phyloP scores from a whole-genome alignment of 1,139 yeast genomes.

The Suhomyces ambrosiae region DNA sequence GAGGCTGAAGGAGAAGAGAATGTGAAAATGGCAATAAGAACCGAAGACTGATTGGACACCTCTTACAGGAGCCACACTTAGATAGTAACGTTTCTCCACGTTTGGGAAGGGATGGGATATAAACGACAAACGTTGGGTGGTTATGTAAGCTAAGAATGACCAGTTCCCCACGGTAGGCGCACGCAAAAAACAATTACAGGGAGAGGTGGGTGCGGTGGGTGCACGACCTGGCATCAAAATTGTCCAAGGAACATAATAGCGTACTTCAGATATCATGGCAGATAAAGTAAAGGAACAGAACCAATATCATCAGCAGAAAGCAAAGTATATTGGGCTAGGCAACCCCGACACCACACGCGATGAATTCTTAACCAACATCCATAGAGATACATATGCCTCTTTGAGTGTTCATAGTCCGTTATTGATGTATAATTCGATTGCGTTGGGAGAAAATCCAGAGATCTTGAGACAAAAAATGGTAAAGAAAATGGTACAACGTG shows the following conservation, averaged over 20 bases:
- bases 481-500: conserved; percentile 53
- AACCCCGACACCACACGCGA: conserved; percentile 63
- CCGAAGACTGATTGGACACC: neutral
- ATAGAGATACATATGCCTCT: conserved; percentile 73
- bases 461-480: conserved; percentile 53
- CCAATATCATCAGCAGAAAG: conserved; percentile 59
- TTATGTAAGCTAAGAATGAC: conserved; percentile 9
- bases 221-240: conserved; percentile 7
- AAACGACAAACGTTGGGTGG: conserved; percentile 1
- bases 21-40: neutral
- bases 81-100: neutral
- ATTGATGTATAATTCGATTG: conserved; percentile 67
- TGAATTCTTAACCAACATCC: conserved; percentile 60
- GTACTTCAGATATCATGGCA: too few relatives aligned
- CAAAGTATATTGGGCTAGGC: conserved; percentile 72
- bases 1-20: neutral
- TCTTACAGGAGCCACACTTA: neutral
- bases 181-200: conserved; percentile 3
- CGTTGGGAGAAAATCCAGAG: conserved; percentile 55
- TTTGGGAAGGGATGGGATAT: neutral
- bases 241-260: too few relatives aligned
- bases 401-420: conserved; percentile 69
- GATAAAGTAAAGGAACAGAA: conserved; percentile 70
- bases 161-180: conserved; percentile 12
- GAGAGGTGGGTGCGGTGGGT: neutral